A percentile compares a stretch with the other conserved stretches of the same genome.
Conservation (phyloP, 306 rosid genomes). For the Prinsepia uniflora region DNA sequence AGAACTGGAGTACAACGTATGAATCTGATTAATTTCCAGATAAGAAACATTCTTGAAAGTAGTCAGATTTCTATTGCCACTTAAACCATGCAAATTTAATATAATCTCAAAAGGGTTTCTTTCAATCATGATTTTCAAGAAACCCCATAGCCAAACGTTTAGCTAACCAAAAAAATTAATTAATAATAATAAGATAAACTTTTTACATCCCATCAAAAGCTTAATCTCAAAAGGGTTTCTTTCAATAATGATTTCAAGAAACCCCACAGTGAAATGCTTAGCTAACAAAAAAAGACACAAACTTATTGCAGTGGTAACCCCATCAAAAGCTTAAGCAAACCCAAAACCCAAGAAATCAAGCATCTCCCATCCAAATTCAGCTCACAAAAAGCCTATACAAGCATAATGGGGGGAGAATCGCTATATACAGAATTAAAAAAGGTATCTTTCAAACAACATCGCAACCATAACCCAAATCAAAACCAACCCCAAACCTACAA, state of each 20-base stretch:
- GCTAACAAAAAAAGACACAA: neutral
- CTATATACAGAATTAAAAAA: conserved; percentile 7
- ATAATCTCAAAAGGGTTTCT: neutral
- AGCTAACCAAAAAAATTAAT: neutral
- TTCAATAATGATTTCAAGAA: neutral
- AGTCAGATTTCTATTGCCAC: neutral
- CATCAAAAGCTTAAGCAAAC: neutral
- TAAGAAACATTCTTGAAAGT: neutral
- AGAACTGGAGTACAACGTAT: neutral
- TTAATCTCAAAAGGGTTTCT: neutral
- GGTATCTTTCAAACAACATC: conserved; percentile 7
- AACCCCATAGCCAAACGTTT: neutral
- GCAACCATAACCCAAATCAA: conserved; percentile 1
- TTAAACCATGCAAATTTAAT: neutral
- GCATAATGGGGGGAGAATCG: neutral
- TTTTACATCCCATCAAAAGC: neutral
- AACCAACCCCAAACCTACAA: neutral
- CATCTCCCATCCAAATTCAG: too few relatives aligned
- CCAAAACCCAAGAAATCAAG: neutral
- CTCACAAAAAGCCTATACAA: neutral
- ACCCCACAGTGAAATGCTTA: neutral
- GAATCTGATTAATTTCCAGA: neutral
- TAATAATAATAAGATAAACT: neutral
- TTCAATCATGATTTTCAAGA: neutral
- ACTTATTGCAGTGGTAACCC: neutral